Conservation (phyloP, 2,329 filamentous ascomycete species). For the Alternaria novae-zelandiae region DNA sequence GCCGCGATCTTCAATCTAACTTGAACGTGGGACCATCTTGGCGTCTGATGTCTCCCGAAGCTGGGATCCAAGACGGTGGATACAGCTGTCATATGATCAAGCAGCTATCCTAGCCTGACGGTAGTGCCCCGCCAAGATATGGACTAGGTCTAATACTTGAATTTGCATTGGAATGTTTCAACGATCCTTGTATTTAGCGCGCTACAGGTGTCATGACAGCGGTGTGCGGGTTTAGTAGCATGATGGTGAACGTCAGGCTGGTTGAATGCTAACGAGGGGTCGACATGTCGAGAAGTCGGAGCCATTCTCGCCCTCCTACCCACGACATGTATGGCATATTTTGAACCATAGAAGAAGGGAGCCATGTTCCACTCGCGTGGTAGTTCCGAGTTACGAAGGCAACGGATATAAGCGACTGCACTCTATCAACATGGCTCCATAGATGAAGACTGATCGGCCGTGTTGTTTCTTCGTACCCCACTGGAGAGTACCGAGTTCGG, state of each 20-base stretch:
- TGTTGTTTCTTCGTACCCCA: slow-evolving; percentile 7
- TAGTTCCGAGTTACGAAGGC: not conserved
- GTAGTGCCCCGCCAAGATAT: slow-evolving; percentile 33
- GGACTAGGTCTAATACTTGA: slow-evolving; percentile 21
- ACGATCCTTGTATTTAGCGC: slow-evolving; percentile 9
- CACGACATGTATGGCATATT: not conserved
- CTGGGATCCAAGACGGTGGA: slow-evolving; percentile 35
- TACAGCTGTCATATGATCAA: slow-evolving; percentile 43
- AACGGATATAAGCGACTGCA: slow-evolving; percentile 6
- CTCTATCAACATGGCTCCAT: slow-evolving; percentile 1
- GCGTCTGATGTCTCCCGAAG: slow-evolving; percentile 24
- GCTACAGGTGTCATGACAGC: slow-evolving; percentile 15
- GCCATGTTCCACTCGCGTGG: not conserved
- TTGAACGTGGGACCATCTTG: slow-evolving; percentile 17
- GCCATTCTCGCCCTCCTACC: not conserved
- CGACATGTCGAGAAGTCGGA: not conserved
- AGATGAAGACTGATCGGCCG: slow-evolving; percentile 2
- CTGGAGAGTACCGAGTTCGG: slow-evolving; percentile 10
- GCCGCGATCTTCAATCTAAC: slow-evolving; percentile 8
- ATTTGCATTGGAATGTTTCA: slow-evolving; percentile 23
- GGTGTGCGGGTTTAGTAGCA: slow-evolving; percentile 10
- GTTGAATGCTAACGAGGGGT: not conserved
- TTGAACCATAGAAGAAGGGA: not conserved
- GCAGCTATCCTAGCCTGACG: slow-evolving; percentile 25
- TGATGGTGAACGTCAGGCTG: not conserved